These are phyloP conservation scores for Eleusine indica DNA, from an alignment of 176 grass and related monocot species.

Conservation along the genomic window DNA sequence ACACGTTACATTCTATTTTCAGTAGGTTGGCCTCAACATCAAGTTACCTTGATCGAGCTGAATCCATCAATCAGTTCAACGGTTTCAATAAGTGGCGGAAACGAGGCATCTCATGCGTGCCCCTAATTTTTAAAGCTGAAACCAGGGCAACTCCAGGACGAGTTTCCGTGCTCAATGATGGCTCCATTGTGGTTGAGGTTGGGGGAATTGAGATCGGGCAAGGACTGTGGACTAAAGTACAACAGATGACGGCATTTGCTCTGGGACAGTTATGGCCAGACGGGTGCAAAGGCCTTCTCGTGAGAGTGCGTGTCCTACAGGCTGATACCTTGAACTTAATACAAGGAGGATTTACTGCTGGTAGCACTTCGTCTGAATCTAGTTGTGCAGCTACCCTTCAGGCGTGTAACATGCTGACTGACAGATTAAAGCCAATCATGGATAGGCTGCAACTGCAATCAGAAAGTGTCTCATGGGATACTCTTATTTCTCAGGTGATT, in stretches of 20 bases:
- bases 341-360: constrained; percentile 67
- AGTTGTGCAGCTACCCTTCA: constrained; percentile 70
- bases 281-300: constrained; percentile 56
- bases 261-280: constrained; percentile 56
- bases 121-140: constrained; percentile 49
- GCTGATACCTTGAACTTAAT: constrained; percentile 74
- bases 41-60: constrained; percentile 47
- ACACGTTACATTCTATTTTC: constrained; percentile 75
- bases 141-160: constrained; percentile 50
- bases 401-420: constrained; percentile 56
- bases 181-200: constrained; percentile 77
- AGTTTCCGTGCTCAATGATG: constrained; percentile 78
- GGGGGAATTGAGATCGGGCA: constrained; percentile 78
- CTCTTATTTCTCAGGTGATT: constrained; percentile 62
- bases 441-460: constrained; percentile 47
- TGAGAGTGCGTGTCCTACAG: constrained; percentile 66
- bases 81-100: constrained; percentile 67
- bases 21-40: constrained; percentile 49
- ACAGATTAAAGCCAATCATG: constrained; percentile 63
- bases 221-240: constrained; percentile 89
- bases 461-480: constrained; percentile 58
- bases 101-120: constrained; percentile 62
- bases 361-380: constrained; percentile 69
- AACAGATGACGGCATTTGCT: constrained; percentile 62
- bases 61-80: constrained; percentile 60